phyloP scores from a whole-genome alignment of 495 filamentous ascomycete genomes.

The Penicillium odoratum region DNA sequence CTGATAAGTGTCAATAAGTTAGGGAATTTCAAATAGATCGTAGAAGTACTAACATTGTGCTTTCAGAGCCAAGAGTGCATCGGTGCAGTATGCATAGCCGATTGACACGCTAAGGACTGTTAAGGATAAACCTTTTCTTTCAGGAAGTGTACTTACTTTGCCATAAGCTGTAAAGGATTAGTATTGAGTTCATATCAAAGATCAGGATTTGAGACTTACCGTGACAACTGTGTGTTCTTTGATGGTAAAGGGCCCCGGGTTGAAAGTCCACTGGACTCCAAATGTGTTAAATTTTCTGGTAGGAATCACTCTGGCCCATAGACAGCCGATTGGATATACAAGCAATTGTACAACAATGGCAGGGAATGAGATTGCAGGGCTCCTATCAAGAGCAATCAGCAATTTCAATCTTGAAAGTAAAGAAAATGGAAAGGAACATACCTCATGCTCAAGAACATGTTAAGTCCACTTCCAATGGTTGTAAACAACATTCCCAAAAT shows the following conservation, averaged over 20 bases:
- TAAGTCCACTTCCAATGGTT: conserved; percentile 21
- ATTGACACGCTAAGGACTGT: conserved; percentile 18
- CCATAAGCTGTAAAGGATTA: conserved; percentile 22
- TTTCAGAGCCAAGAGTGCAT: conserved; percentile 23
- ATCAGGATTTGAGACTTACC: conserved; percentile 44
- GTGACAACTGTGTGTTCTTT: conserved; percentile 69
- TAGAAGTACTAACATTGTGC: conserved; percentile 42
- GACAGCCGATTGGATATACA: conserved; percentile 61
- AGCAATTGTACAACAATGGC: conserved; percentile 63
- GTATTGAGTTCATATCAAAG: not conserved
- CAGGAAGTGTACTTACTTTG: conserved; percentile 14
- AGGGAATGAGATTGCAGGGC: conserved; percentile 53
- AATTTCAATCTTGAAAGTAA: not conserved
- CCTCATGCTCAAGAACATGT: conserved; percentile 30
- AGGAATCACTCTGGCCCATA: conserved; percentile 49
- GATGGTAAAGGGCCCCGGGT: conserved; percentile 66
- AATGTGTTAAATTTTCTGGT: conserved; percentile 48
- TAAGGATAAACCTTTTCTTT: conserved; percentile 14
- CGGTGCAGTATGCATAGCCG: conserved; percentile 26
- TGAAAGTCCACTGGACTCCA: conserved; percentile 55
- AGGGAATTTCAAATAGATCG: conserved; percentile 44
- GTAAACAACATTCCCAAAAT: conserved; percentile 22
- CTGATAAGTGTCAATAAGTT: conserved; percentile 32
- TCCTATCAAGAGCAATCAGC: conserved; percentile 5
- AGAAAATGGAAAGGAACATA: conserved; percentile 1